Evolutionary conservation across 2,329 filamentous ascomycete genomes (phyloP), one percentile per base, ranked within the genome.

Genomic region (Anthostomella pinea): DNA sequence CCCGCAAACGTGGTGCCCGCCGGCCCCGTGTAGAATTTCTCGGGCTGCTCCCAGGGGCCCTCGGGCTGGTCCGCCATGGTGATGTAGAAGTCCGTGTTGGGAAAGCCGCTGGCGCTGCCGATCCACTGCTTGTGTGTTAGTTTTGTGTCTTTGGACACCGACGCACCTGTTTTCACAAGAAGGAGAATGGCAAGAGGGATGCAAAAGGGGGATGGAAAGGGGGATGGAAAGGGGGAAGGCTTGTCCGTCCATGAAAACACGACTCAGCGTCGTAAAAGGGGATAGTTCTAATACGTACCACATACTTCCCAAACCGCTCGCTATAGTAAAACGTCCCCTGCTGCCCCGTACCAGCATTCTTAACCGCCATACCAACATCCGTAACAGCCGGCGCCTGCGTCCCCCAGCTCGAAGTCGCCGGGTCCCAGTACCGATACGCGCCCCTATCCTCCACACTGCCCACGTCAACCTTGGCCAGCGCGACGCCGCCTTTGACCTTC

Each of bases 301-400:
- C 46, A 40, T 32, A 52, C 18, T 39, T 33, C 14, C 42, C 36
- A 37, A 41, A 45, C 30, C 35, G 34, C 3, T 11, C 27, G 26
- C 39, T 44, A 18, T 46, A 46, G 38, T 46, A 52, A 21, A 39
- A 52, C 6, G 47, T 50, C 16, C 47, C 49, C 33, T 52, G 49
- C 16, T 41, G 41, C 13, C 42, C 45, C 2, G 45, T 38, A 11
- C 42, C 43, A 15, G 33, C 39, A 30, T 46, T 43, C 8, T 33
- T 27, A 18, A 46, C 38, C 13, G 23, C 22, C 16, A 35, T 30
- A 19, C 29, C 38, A 4, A 24, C 28, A 9, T 42, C 37, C 25
- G 30, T 19, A 4, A 42, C 18, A 10, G 8, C 6, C 16, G 46
- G 44, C n/a, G n/a, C n/a, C 26, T 25, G 25, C 9, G 20, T 40